Conservation (phyloP, 208 protist species). For the Leishmania mexicana region DNA sequence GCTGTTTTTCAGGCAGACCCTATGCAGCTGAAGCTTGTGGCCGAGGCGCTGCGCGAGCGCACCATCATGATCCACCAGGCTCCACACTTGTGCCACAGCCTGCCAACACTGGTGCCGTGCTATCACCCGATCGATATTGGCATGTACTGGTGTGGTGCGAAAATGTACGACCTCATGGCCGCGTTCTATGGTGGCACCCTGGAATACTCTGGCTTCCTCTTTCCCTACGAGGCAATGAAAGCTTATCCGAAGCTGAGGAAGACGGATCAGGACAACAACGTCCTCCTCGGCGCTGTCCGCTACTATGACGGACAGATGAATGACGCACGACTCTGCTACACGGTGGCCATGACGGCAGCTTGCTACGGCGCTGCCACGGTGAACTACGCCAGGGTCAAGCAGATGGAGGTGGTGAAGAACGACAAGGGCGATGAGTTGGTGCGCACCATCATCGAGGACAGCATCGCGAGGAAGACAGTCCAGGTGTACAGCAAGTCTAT, state of each 20-base stretch:
- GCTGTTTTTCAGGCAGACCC: slow-evolving; percentile 84
- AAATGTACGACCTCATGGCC: slow-evolving; percentile 91
- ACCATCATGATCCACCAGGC: slow-evolving; percentile 94
- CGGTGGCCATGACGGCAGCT: slow-evolving; percentile 93
- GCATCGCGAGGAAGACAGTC: slow-evolving; percentile 63
- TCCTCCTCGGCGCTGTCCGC: slow-evolving; percentile 89
- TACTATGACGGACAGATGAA: slow-evolving; percentile 97
- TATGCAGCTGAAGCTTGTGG: slow-evolving; percentile 90
- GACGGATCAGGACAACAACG: slow-evolving; percentile 50
- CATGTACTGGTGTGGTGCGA: slow-evolving; percentile 86
- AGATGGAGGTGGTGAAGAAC: slow-evolving; percentile 59
- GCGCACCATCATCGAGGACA: slow-evolving; percentile 82
- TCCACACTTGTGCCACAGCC: slow-evolving; percentile 89
- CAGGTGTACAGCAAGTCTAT: slow-evolving; percentile 86
- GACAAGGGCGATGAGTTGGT: slow-evolving; percentile 49
- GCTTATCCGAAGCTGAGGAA: slow-evolving; percentile 76
- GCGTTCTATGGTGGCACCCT: slow-evolving; percentile 79
- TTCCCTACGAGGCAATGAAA: slow-evolving; percentile 74
- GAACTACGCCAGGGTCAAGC: slow-evolving; percentile 91
- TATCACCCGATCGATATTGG: slow-evolving; percentile 87
- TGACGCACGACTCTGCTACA: slow-evolving; percentile 95
- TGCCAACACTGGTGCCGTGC: slow-evolving; percentile 94
- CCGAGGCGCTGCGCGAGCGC: slow-evolving; percentile 92
- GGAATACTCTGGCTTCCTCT: slow-evolving; percentile 83
- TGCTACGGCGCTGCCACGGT: slow-evolving; percentile 89